Evolutionary conservation across 805 yeast genomes (phyloP), one percentile per base, ranked within the genome.

Genomic region (Yamadazyma insecticola): DNA sequence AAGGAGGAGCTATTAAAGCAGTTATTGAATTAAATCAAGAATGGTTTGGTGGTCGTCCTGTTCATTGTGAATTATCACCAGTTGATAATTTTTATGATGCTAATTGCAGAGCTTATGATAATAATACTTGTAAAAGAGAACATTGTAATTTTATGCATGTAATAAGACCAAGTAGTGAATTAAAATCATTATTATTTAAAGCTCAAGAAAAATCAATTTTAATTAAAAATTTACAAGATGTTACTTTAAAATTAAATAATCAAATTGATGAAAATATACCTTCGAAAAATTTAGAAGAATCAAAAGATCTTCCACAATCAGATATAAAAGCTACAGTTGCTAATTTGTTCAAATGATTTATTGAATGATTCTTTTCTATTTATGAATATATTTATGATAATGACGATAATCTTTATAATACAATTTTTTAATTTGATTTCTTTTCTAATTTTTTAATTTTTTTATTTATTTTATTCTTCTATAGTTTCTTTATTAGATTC

Each of bases 101-200:
- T 9, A 68, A 75, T 33, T 89, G 97, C 50, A 66, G 85, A 24
- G 81, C 81, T 25, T 80, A 81, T 48, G 85, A 79, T 22, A 56
- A 65, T 2, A 57, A 67, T 15, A 61, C 60, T 10, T 89, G 97
- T 51, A 72, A 69, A n/a, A 70, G 97, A 50, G 83, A 79, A 19
- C 72, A 74, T 47, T 89, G 97, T 57, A 89, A 89, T 55, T 88
- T 84, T 55, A 81, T 87, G 73, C 97, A 89, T 54, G 69, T 80
- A 3, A 67, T 78, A 44, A 56, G 67, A 22, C 86, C 94, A 0
- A 50, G 72, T 2, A 47, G 48, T 5, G 62, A 53, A 10, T 48
- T 78, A 17, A 53, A 65, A 27, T 50, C 44, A 4, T 66, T 60
- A 10, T 55, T 84, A 33, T 46, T 45, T 28, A 43, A 44, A 21